Evolutionary conservation across 164 flowering plant genomes (phyloP).

Genomic region (Umbellularia californica): DNA sequence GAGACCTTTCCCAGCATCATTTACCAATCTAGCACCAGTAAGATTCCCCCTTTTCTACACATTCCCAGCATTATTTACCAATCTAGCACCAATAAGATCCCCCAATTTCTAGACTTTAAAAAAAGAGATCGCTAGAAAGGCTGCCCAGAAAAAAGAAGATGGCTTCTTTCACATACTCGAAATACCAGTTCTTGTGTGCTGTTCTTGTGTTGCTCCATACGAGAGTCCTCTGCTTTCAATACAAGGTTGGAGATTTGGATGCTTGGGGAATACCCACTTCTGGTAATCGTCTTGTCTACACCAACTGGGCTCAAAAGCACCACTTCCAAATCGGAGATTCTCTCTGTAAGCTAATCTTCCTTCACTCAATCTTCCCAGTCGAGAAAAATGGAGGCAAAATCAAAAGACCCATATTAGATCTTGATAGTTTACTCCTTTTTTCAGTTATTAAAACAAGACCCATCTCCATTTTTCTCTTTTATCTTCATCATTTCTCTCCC

Average conservation of each 20-base stretch:
- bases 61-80: background rate
- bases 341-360: conserved; percentile 54
- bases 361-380: background rate
- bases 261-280: conserved; percentile 84
- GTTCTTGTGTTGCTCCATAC: conserved; percentile 39
- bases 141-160: conserved; percentile 22
- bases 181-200: conserved; percentile 21
- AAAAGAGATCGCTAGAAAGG: background rate
- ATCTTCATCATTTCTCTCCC: background rate
- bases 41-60: conserved; percentile 9
- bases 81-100: conserved; percentile 17
- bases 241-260: conserved; percentile 83
- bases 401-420: background rate
- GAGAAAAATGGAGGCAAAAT: background rate
- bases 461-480: background rate
- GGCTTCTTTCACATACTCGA: conserved; percentile 31
- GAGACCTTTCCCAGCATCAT: too few species aligned
- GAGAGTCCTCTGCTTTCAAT: conserved; percentile 42
- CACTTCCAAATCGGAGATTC: conserved; percentile 69
- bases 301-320: conserved; percentile 62
- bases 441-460: background rate
- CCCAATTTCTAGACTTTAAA: conserved; percentile 4
- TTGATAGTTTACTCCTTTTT: background rate
- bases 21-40: conserved; percentile 14
- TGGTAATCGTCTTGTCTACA: conserved; percentile 53